Evolutionary conservation across 164 flowering plant genomes (phyloP).

Genomic region (grape (Vitis vinifera)): ASM3070453v1 NC_081815.1:16176001-16176500

Average conservation of each 20-base stretch:
- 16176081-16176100: slow-evolving; percentile 32
- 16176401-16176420: too few species aligned
- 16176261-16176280: too few species aligned
- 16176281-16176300: too few species aligned
- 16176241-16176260: slow-evolving; percentile 28
- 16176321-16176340: too few species aligned
- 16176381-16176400: too few species aligned
- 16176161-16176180: slow-evolving; percentile 30
- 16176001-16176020: slow-evolving; percentile 35
- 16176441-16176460: too few species aligned
- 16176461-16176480: too few species aligned
- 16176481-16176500: too few species aligned
- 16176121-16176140: slow-evolving; percentile 28
- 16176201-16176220: slow-evolving; percentile 26
- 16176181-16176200: slow-evolving; percentile 32
- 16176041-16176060: slow-evolving; percentile 28
- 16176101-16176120: slow-evolving; percentile 29
- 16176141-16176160: slow-evolving; percentile 24
- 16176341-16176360: too few species aligned
- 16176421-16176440: too few species aligned
- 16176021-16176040: slow-evolving; percentile 29
- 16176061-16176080: slow-evolving; percentile 25
- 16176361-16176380: too few species aligned
- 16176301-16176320: too few species aligned
- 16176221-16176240: slow-evolving; percentile 33